Evolutionary conservation across 306 rosid genomes (phyloP), one percentile per base, ranked within the genome.

Genomic region (Prunus armeniaca): DNA sequence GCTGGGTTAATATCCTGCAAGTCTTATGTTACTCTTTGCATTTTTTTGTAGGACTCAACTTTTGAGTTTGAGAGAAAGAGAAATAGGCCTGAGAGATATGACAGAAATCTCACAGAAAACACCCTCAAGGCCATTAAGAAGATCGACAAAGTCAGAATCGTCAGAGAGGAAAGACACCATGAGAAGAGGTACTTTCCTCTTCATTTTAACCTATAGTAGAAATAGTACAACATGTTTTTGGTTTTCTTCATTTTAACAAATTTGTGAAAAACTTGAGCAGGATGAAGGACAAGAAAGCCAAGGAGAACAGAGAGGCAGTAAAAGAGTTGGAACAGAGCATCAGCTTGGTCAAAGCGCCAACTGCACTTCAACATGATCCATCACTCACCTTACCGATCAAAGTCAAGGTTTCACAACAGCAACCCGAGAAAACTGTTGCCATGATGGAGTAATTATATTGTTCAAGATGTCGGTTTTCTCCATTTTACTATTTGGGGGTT

Each of bases 11-110:
- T 54, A 34, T 71, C 27, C 27, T 41, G 11, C 2, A 20, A 43
- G 52, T 71, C 15, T 32, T 10, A 24, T 57, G n/a, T 50, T 50
- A 54, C 22, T 30, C 27, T 56, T 15, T 47, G 66, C 22, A 32
- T 6, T 68, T 69, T 32, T 28, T 73, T 74, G 56, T 49, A 93
- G 98, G 96, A 93, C 65, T 82, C 97, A 0, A 91, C 96, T 74
- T 94, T 94, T 52, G 97, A 94, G 87, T 94, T 91, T 81, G 97
- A 94, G 91, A 90, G 98, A 78, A 90, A 90, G 90, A 87, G 96
- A 20, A 91, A 91, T 79, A 89, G 94, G 74, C 96, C 96, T 1
- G 94, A 90, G 82, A 90, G 93, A 82, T 93, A 91, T 41, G 94
- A 94, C 80, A 90, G 98, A 81, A 91, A 86, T 75, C 71, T 90